Conservation (phyloP, 2,329 filamentous ascomycete genomes). For the Monilinia fructigena region DNA sequence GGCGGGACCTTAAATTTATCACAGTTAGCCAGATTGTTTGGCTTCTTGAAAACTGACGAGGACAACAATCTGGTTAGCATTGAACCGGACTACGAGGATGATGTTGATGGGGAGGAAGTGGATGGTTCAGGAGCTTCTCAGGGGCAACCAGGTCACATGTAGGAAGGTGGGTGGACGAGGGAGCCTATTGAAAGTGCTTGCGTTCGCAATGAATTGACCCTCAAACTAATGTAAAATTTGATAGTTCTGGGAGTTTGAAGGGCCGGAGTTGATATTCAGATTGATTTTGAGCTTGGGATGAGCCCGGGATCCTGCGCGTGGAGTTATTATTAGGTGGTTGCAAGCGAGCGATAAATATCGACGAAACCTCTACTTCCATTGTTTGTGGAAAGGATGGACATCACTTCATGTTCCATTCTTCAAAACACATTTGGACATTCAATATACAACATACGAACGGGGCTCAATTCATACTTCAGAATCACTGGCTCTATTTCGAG, state of each 20-base stretch:
- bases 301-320: too few relatives aligned
- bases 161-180: not conserved
- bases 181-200: not conserved
- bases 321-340: not conserved
- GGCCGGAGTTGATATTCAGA: too few relatives aligned
- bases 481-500: not conserved
- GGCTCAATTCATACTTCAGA: not conserved
- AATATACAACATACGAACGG: not conserved
- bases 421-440: not conserved
- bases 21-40: constrained; percentile 49
- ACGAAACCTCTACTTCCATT: not conserved
- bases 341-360: not conserved
- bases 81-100: constrained; percentile 35
- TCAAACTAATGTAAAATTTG: not conserved
- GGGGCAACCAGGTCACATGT: not conserved
- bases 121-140: not conserved
- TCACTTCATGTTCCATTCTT: not conserved
- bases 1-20: constrained; percentile 32
- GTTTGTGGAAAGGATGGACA: not conserved
- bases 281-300: not conserved
- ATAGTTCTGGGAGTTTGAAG: not conserved
- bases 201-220: not conserved
- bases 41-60: constrained; percentile 42
- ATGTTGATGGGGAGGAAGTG: not conserved
- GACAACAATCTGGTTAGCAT: constrained; percentile 38